phyloP scores from a whole-genome alignment of 2,329 filamentous ascomycete species.

The Aspergillus ochraceoroseus region DNA sequence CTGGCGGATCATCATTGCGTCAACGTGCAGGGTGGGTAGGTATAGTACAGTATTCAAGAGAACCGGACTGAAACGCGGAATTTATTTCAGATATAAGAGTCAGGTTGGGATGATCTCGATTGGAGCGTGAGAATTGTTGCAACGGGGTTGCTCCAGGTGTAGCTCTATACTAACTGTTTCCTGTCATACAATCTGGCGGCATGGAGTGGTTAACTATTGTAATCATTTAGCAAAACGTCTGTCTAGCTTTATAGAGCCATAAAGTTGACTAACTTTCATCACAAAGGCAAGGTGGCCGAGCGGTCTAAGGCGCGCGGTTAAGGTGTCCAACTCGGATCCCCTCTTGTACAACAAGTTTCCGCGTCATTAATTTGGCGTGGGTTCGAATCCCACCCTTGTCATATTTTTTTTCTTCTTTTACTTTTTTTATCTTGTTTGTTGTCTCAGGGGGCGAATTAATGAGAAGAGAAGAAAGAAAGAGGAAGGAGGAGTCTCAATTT shows the following conservation, averaged over 20 bases:
- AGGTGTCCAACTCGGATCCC: slow-evolving; percentile 14
- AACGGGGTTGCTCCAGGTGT: too few relatives aligned
- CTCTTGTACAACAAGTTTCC: slow-evolving; percentile 10
- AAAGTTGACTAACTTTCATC: not conserved
- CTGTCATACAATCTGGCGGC: too few relatives aligned
- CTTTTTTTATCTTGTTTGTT: too few relatives aligned
- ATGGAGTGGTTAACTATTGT: too few relatives aligned
- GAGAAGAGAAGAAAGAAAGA: not conserved
- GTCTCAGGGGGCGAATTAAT: slow-evolving; percentile 6
- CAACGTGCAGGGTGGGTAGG: not conserved
- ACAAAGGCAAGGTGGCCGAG: slow-evolving; percentile 15
- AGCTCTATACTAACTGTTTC: too few relatives aligned
- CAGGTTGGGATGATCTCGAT: too few relatives aligned
- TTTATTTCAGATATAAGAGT: too few relatives aligned
- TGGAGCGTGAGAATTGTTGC: too few relatives aligned
- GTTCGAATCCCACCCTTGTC: slow-evolving; percentile 18
- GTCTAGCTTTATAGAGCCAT: not conserved
- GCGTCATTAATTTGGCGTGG: slow-evolving; percentile 18
- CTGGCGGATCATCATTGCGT: slow-evolving; percentile 7
- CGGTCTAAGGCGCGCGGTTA: slow-evolving; percentile 18
- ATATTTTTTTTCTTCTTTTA: slow-evolving; percentile 8
- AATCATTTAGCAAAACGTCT: too few relatives aligned
- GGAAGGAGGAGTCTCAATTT: too few relatives aligned
- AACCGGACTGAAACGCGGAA: too few relatives aligned
- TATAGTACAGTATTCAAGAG: too few relatives aligned